Percentiles rank a stretch among this genome's conserved stretches.
Evolutionary conservation across 441 rosid genomes (phyloP).

Genomic region (Mallotus japonicus): DNA sequence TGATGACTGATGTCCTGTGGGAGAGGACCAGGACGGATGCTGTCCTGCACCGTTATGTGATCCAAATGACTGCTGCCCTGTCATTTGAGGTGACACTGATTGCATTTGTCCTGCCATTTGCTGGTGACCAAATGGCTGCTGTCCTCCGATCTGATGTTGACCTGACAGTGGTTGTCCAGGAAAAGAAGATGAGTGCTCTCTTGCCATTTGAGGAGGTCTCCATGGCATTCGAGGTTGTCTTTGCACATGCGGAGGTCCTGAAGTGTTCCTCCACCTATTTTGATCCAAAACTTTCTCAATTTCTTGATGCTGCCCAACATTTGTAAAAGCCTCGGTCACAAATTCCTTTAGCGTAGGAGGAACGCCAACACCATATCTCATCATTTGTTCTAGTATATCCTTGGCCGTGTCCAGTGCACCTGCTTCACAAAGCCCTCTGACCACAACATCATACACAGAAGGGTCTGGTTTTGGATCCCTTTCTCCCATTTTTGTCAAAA

Average conservation of each 20-base stretch:
- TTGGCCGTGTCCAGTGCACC: constrained; percentile 53
- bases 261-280: constrained; percentile 41
- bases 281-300: constrained; percentile 54
- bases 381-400: constrained; percentile 66
- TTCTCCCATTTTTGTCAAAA: constrained; percentile 84
- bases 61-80: background rate
- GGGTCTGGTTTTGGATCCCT: constrained; percentile 89
- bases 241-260: constrained; percentile 30
- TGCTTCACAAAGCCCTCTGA: constrained; percentile 69
- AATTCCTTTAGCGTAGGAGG: constrained; percentile 57
- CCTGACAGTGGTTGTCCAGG: constrained; percentile 19
- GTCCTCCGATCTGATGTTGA: constrained; percentile 16
- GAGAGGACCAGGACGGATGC: constrained; percentile 15
- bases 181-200: constrained; percentile 21
- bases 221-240: constrained; percentile 33
- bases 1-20: constrained; percentile 22
- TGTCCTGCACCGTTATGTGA: constrained; percentile 5
- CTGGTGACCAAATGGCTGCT: constrained; percentile 18
- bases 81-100: constrained; percentile 12
- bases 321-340: constrained; percentile 44
- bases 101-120: constrained; percentile 13
- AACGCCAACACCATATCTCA: constrained; percentile 55
- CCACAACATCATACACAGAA: constrained; percentile 68
- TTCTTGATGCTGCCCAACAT: constrained; percentile 59
- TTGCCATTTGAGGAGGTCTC: constrained; percentile 19